Evolutionary conservation across 805 yeast species (phyloP).

Genomic region (Ogataea dorogensis): DNA sequence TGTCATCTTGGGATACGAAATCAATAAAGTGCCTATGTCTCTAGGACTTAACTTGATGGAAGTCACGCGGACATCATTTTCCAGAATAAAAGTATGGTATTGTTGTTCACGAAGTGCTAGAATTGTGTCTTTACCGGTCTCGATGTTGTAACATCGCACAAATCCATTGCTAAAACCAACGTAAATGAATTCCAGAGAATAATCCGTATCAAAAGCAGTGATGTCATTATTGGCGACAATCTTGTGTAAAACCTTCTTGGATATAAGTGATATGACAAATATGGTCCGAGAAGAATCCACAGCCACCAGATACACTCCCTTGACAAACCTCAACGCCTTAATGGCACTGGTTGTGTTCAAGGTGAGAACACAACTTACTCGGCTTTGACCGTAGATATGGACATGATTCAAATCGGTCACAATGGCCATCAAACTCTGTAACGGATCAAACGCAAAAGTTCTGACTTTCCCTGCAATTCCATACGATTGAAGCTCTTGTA

Average conservation of each 20-base stretch:
- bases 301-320: conserved; percentile 78
- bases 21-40: conserved; percentile 74
- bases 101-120: conserved; percentile 71
- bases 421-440: conserved; percentile 81
- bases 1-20: conserved; percentile 70
- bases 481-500: conserved; percentile 39
- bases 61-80: conserved; percentile 51
- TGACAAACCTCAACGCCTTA: conserved; percentile 60
- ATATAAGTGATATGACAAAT: conserved; percentile 65
- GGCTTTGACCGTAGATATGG: conserved; percentile 79
- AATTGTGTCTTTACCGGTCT: conserved; percentile 66
- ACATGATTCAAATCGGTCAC: conserved; percentile 70
- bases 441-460: conserved; percentile 79
- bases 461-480: conserved; percentile 67
- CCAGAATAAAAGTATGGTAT: conserved; percentile 55
- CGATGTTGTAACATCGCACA: conserved; percentile 73
- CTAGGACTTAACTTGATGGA: conserved; percentile 82
- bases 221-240: conserved; percentile 64
- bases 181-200: conserved; percentile 82
- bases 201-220: conserved; percentile 75
- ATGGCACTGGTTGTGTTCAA: conserved; percentile 51
- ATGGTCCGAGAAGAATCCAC: conserved; percentile 61
- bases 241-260: conserved; percentile 58
- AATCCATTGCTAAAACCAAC: conserved; percentile 80
- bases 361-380: conserved; percentile 67